These are phyloP conservation scores for Caryocar brasiliense DNA, from an alignment of 441 rosid genomes.

Conservation along the genomic window DNA sequence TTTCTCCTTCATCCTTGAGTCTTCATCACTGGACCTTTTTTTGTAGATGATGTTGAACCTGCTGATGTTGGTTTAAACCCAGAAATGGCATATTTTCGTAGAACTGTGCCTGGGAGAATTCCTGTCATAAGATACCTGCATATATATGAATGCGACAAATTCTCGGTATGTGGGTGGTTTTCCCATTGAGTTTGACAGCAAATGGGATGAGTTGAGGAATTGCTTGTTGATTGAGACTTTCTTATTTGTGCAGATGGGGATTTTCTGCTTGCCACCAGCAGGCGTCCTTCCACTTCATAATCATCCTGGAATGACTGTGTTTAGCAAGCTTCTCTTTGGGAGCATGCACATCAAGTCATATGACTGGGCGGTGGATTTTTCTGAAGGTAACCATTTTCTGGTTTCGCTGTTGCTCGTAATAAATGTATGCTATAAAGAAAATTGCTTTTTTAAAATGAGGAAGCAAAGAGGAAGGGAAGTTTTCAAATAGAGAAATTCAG, in stretches of 20 bases:
- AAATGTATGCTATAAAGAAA: too few relatives aligned
- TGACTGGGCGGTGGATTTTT: slow-evolving; percentile 59
- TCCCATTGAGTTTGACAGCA: not conserved
- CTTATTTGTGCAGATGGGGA: slow-evolving; percentile 53
- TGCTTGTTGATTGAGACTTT: not conserved
- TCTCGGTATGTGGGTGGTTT: slow-evolving; percentile 44
- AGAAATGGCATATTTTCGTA: slow-evolving; percentile 37
- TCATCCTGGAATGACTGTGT: slow-evolving; percentile 95
- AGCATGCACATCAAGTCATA: slow-evolving; percentile 86
- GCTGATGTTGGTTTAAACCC: slow-evolving; percentile 51
- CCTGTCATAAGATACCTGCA: slow-evolving; percentile 55
- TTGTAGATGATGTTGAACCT: slow-evolving; percentile 48
- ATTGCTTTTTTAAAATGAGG: too few relatives aligned
- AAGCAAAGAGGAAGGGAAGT: too few relatives aligned
- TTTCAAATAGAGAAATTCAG: too few relatives aligned
- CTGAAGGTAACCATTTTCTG: slow-evolving; percentile 21
- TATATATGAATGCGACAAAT: slow-evolving; percentile 43
- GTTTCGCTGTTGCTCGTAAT: not conserved
- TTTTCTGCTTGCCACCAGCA: slow-evolving; percentile 85
- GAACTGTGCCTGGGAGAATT: not conserved
- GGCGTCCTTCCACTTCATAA: slow-evolving; percentile 86
- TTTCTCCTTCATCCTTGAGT: not conserved
- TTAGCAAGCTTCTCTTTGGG: slow-evolving; percentile 85
- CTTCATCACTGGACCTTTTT: not conserved
- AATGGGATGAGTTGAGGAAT: not conserved